Conservation (phyloP, 2,329 filamentous ascomycete genomes). For the Fusarium sp. region DNA sequence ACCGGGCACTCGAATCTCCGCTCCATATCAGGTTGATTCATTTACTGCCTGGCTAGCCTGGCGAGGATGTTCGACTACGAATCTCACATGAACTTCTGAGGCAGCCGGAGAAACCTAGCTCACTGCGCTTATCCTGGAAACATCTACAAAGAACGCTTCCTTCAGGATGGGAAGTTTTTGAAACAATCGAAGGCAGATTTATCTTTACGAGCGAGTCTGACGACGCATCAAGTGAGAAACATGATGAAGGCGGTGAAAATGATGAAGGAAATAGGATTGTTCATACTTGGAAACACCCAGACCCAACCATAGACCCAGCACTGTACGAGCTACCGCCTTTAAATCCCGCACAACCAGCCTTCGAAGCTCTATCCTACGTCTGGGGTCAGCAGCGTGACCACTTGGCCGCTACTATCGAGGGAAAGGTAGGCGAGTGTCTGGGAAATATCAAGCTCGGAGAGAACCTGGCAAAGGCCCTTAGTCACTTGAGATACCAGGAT, state of each 20-base stretch:
- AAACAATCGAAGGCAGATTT: neutral
- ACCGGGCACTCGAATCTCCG: neutral
- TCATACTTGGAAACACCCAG: neutral
- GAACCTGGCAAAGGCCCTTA: neutral
- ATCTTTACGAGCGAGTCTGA: neutral
- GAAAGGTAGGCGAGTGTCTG: accelerated
- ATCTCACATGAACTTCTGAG: neutral
- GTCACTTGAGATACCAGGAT: neutral
- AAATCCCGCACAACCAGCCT: neutral
- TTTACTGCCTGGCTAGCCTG: neutral
- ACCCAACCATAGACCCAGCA: neutral
- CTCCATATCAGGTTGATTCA: neutral
- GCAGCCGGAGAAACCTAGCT: accelerated
- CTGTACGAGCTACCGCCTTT: neutral
- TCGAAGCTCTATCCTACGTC: neutral
- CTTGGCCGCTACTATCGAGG: neutral
- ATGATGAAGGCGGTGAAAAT: neutral
- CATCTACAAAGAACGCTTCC: neutral
- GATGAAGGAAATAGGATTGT: accelerated
- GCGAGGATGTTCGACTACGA: neutral
- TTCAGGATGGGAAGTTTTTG: neutral
- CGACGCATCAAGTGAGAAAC: neutral
- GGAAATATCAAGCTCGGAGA: neutral
- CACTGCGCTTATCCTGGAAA: neutral
- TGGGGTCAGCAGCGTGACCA: neutral